Conservation (phyloP, 768 basidiomycete genomes). For the Saitozyma podzolica region DNA sequence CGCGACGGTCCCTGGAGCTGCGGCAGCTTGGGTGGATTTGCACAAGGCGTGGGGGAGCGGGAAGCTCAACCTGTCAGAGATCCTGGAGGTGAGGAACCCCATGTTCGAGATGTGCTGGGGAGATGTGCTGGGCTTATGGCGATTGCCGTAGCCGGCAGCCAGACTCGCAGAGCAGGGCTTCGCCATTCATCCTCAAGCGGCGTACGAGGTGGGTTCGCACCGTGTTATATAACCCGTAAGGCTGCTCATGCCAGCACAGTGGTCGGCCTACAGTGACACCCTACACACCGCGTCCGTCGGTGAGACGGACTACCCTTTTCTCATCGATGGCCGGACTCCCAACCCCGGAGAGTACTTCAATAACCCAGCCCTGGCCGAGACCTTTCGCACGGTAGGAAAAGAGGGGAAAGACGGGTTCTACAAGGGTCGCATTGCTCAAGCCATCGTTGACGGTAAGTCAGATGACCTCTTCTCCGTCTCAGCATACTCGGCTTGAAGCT, state of each 20-base stretch:
- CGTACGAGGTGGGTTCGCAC: slow-evolving; percentile 7
- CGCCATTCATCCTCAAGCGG: slow-evolving; percentile 23
- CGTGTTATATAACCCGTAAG: not conserved
- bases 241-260: not conserved
- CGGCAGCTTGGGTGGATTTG: slow-evolving; percentile 87
- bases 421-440: slow-evolving; percentile 79
- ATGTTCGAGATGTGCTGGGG: not conserved
- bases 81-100: slow-evolving; percentile 58
- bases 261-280: slow-evolving; percentile 57
- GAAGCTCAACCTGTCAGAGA: slow-evolving; percentile 63
- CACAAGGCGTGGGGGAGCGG: slow-evolving; percentile 75
- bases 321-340: slow-evolving; percentile 79
- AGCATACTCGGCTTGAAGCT: not conserved
- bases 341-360: slow-evolving; percentile 74
- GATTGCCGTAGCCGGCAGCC: slow-evolving; percentile 64
- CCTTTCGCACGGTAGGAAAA: slow-evolving; percentile 71
- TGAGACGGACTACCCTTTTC: slow-evolving; percentile 72
- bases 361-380: slow-evolving; percentile 69
- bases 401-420: slow-evolving; percentile 93
- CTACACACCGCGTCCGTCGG: slow-evolving; percentile 72
- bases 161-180: slow-evolving; percentile 81
- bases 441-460: slow-evolving; percentile 67
- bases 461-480: not conserved
- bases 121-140: not conserved
- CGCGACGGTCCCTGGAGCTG: slow-evolving; percentile 64